These are phyloP conservation scores for Fallopia convolvulus DNA, from an alignment of 148 eudicot genomes.

Conservation along the genomic window DNA sequence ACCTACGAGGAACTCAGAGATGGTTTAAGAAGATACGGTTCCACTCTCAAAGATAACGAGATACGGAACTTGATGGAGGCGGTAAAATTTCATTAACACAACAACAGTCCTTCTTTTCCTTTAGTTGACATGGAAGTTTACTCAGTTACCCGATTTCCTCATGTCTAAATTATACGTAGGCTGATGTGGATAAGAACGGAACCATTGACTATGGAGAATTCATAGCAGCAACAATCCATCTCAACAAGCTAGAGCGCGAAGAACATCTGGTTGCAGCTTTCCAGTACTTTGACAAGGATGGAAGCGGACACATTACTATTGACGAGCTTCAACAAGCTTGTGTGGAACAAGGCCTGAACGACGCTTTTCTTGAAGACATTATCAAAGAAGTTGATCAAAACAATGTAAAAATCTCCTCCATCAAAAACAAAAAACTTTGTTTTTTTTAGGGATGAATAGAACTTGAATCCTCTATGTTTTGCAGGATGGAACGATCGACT, in stretches of 20 bases:
- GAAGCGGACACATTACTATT: conserved; percentile 87
- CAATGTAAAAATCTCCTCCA: conserved; percentile 49
- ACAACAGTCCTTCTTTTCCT: neutral
- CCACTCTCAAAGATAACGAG: conserved; percentile 90
- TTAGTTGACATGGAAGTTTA: neutral
- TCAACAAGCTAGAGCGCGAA: conserved; percentile 88
- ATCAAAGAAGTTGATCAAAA: conserved; percentile 90
- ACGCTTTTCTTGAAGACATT: conserved; percentile 68
- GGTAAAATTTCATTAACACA: conserved; percentile 27
- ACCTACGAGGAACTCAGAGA: conserved; percentile 96
- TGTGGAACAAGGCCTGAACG: conserved; percentile 69
- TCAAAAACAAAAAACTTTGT: too few species aligned
- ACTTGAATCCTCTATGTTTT: neutral
- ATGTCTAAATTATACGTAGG: conserved; percentile 33
- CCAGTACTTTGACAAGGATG: conserved; percentile 90
- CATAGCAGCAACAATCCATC: conserved; percentile 88
- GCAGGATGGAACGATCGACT: conserved; percentile 68
- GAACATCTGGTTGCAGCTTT: conserved; percentile 93
- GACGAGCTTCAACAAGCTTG: conserved; percentile 95
- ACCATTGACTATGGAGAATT: conserved; percentile 95
- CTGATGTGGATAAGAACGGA: conserved; percentile 92
- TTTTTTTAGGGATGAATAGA: neutral
- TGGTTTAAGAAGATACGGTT: conserved; percentile 89
- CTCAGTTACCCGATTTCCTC: neutral
- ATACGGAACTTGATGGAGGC: conserved; percentile 97